Evolutionary conservation across 1,284 basidiomycete genomes (phyloP).

Genomic region (Stygiomarasmius scandens): DNA sequence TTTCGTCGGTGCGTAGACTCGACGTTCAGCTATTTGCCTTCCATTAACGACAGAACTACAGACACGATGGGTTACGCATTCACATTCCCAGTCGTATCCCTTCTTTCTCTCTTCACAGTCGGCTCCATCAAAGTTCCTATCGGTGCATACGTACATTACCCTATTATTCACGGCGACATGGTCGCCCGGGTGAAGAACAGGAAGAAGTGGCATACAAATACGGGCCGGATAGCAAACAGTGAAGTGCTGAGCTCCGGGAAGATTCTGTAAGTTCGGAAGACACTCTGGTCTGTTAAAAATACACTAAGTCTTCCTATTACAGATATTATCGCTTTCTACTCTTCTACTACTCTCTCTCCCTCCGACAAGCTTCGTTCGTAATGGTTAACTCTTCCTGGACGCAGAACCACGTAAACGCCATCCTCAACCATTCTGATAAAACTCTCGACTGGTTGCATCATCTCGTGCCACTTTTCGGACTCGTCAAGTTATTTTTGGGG

Average conservation of each 20-base stretch:
- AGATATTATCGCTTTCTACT: conserved; percentile 94
- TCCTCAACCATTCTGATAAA: conserved; percentile 61
- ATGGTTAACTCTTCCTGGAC: conserved; percentile 99
- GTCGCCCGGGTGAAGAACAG: conserved; percentile 75
- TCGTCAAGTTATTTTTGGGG: conserved; percentile 28
- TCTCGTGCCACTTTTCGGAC: conserved; percentile 31
- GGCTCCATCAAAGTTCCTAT: conserved; percentile 55
- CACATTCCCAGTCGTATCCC: conserved; percentile 78
- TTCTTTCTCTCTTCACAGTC: conserved; percentile 43
- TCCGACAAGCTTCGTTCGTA: conserved; percentile 76
- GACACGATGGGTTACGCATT: conserved; percentile 99
- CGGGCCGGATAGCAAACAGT: conserved; percentile 61
- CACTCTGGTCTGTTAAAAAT: neutral
- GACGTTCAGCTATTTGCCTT: no score
- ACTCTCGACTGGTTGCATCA: conserved; percentile 48
- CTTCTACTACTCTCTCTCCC: conserved; percentile 76
- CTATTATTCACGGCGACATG: conserved; percentile 96
- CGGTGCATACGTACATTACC: conserved; percentile 95
- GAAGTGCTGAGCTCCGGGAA: conserved; percentile 66
- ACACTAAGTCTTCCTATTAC: conserved; percentile 1
- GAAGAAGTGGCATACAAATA: conserved; percentile 70
- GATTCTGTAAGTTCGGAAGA: conserved; percentile 62
- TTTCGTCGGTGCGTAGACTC: conserved; percentile 76
- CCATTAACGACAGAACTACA: conserved; percentile 30
- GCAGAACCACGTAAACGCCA: conserved; percentile 76